Evolutionary conservation across 768 basidiomycete species (phyloP).

Genomic region (Hygrocybe punicea): DNA sequence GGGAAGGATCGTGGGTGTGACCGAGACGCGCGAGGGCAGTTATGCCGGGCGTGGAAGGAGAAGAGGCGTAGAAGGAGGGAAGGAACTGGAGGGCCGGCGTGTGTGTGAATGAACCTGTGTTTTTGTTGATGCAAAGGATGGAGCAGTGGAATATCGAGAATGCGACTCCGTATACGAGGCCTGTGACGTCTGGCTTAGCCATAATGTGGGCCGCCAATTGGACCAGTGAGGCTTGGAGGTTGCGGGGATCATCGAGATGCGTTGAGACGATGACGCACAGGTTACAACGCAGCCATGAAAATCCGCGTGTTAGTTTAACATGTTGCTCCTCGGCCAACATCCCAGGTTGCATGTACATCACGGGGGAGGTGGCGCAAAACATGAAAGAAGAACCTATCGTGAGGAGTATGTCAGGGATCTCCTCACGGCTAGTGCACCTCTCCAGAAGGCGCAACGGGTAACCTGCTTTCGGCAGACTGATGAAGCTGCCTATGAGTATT

Average conservation of each 20-base stretch:
- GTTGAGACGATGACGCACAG: too few relatives aligned
- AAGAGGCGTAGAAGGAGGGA: slow-evolving; percentile 12
- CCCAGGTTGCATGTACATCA: background rate
- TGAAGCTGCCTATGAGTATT: background rate
- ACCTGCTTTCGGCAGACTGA: background rate
- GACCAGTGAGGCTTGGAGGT: background rate
- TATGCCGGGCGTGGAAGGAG: slow-evolving; percentile 16
- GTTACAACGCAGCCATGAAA: too few relatives aligned
- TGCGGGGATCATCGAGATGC: too few relatives aligned
- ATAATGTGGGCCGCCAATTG: background rate
- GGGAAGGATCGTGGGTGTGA: background rate
- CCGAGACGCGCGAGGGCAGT: slow-evolving; percentile 12
- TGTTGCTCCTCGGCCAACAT: too few relatives aligned
- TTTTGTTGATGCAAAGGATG: slow-evolving; percentile 11
- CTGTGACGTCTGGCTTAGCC: background rate
- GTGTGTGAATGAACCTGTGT: slow-evolving; percentile 9
- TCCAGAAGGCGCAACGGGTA: background rate
- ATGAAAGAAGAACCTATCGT: background rate
- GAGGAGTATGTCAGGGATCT: background rate
- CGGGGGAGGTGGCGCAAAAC: background rate
- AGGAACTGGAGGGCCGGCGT: slow-evolving; percentile 19
- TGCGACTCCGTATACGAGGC: background rate
- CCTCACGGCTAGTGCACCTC: background rate
- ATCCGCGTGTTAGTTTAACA: too few relatives aligned
- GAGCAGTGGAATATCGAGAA: slow-evolving; percentile 23